phyloP scores from a whole-genome alignment of 2,329 filamentous ascomycete species.

The Geosmithia morbida region DNA sequence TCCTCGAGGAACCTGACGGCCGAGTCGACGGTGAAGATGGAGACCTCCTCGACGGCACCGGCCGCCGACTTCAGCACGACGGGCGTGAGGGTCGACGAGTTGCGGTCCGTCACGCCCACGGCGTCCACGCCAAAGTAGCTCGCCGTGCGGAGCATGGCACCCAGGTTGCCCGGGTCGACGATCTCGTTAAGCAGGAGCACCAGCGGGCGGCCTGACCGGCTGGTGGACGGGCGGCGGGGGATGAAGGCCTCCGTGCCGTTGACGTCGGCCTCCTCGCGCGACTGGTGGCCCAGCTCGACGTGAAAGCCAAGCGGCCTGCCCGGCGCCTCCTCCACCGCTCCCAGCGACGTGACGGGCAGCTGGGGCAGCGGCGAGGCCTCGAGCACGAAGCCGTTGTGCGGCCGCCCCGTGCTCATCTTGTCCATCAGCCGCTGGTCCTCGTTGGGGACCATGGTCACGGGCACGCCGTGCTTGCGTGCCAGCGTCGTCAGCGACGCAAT shows the following conservation, averaged over 20 bases:
- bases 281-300: constrained; percentile 51
- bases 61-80: constrained; percentile 77
- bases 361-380: constrained; percentile 76
- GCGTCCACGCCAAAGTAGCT: constrained; percentile 85
- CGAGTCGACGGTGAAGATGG: constrained; percentile 54
- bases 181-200: constrained; percentile 64
- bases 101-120: constrained; percentile 59
- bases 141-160: constrained; percentile 75
- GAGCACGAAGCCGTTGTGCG: constrained; percentile 81
- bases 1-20: constrained; percentile 54
- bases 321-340: constrained; percentile 27
- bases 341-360: constrained; percentile 48
- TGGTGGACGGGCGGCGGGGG: constrained; percentile 11
- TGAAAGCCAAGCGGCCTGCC: constrained; percentile 33
- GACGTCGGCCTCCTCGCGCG: constrained; percentile 55
- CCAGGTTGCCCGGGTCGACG: constrained; percentile 78
- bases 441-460: constrained; percentile 42
- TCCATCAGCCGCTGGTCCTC: constrained; percentile 58
- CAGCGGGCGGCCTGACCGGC: constrained; percentile 40
- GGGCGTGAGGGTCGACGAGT: constrained; percentile 60
- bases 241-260: constrained; percentile 52
- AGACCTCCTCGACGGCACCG: constrained; percentile 71
- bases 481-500: constrained; percentile 28
- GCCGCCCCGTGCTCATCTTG: constrained; percentile 67
- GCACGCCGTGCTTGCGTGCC: constrained; percentile 33